These are phyloP conservation scores for Fusarium guadeloupense DNA, from an alignment of 2,329 filamentous ascomycete species.

Conservation along the genomic window DNA sequence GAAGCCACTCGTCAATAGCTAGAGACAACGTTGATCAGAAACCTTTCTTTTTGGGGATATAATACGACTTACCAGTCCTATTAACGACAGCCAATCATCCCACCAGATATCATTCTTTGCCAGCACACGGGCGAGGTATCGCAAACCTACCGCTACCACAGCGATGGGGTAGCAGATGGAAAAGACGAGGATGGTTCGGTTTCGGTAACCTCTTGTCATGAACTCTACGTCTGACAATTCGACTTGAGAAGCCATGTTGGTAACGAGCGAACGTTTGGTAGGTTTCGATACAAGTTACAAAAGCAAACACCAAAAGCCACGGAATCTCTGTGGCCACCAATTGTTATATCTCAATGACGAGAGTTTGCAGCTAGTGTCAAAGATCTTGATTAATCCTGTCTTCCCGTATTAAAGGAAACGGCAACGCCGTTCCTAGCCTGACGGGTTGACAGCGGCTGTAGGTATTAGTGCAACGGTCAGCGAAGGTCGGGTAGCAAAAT, in stretches of 20 bases:
- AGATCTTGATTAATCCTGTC: neutral
- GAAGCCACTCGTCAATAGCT: constrained; percentile 1
- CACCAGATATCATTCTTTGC: neutral
- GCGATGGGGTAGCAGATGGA: neutral
- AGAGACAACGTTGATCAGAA: neutral
- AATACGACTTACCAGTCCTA: neutral
- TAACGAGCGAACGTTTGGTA: neutral
- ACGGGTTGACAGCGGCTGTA: neutral
- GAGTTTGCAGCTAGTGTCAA: neutral
- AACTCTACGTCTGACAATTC: constrained; percentile 5
- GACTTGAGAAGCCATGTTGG: neutral
- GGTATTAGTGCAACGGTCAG: neutral
- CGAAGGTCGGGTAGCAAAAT: neutral
- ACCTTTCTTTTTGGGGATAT: neutral
- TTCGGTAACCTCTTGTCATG: neutral
- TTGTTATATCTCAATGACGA: neutral
- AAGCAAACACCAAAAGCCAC: neutral
- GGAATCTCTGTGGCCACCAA: neutral
- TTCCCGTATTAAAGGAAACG: neutral
- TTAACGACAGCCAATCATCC: constrained; percentile 2
- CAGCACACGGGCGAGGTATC: neutral
- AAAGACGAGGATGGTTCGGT: constrained; percentile 7
- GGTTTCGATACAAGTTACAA: neutral
- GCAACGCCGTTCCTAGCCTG: neutral
- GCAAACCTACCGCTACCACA: neutral